These are phyloP conservation scores for Dipteronia dyeriana DNA, from an alignment of 345 rosid genomes.

Conservation along the genomic window DNA sequence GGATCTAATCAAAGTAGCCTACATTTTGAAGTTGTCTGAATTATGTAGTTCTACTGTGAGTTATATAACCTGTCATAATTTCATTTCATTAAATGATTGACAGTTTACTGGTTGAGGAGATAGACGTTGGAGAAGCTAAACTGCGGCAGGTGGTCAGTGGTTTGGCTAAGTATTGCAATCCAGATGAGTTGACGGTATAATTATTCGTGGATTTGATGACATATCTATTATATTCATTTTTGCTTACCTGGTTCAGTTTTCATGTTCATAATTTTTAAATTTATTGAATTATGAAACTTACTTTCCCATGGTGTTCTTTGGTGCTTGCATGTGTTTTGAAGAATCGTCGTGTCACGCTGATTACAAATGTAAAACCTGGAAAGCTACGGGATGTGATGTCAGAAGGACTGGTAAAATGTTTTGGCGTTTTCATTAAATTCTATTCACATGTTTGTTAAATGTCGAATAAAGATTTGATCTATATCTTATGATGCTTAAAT, in stretches of 20 bases:
- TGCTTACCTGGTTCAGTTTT: not conserved
- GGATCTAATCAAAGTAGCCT: not conserved
- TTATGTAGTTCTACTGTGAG: conserved; percentile 3
- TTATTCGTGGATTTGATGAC: conserved; percentile 18
- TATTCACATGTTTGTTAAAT: not conserved
- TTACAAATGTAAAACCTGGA: conserved; percentile 98
- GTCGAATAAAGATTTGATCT: conserved; percentile 2
- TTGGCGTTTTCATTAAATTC: conserved; percentile 4
- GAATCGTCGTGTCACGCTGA: conserved; percentile 78
- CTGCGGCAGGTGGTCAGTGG: conserved; percentile 97
- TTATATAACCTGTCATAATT: conserved; percentile 8
- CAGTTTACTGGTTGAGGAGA: conserved; percentile 98
- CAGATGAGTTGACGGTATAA: conserved; percentile 77
- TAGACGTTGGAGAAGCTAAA: conserved; percentile 88
- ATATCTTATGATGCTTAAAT: not conserved
- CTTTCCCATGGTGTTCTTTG: conserved; percentile 18
- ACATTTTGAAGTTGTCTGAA: not conserved
- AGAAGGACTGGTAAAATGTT: conserved; percentile 82
- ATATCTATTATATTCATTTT: not conserved
- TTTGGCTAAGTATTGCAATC: conserved; percentile 84
- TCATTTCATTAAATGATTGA: conserved; percentile 21
- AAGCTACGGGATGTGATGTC: conserved; percentile 91
- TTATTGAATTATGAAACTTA: conserved; percentile 20
- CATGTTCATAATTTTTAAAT: not conserved
- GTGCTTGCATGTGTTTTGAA: conserved; percentile 39